phyloP scores from a whole-genome alignment of 768 basidiomycete genomes.

The Kondoa subrosea region DNA sequence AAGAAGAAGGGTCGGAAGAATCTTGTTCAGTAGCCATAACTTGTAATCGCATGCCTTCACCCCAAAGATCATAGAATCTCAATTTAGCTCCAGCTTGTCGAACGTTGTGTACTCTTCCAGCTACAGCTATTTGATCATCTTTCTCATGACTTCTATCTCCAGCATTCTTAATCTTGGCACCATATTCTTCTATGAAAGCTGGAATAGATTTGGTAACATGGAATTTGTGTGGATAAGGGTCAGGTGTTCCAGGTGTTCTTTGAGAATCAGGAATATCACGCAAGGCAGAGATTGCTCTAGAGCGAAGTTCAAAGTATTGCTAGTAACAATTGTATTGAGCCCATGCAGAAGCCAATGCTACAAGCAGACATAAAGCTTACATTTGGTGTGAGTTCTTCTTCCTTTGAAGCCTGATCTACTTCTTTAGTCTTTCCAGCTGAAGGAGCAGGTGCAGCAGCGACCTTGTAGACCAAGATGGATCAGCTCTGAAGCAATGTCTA shows the following conservation, averaged over 20 bases:
- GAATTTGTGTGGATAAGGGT: slow-evolving; percentile 99
- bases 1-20: slow-evolving; percentile 36
- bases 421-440: slow-evolving; percentile 29
- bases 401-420: slow-evolving; percentile 37
- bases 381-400: slow-evolving; percentile 78
- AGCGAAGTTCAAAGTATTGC: slow-evolving; percentile 95
- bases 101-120: slow-evolving; percentile 83
- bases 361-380: slow-evolving; percentile 40
- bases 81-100: slow-evolving; percentile 67
- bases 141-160: slow-evolving; percentile 38
- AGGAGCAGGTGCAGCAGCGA: slow-evolving; percentile 34
- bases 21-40: slow-evolving; percentile 71
- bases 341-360: background rate
- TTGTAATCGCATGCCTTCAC: slow-evolving; percentile 83
- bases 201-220: slow-evolving; percentile 62
- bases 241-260: slow-evolving; percentile 39
- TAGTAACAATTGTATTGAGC: slow-evolving; percentile 30
- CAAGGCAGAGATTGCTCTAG: slow-evolving; percentile 67
- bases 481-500: background rate
- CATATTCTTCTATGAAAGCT: slow-evolving; percentile 56
- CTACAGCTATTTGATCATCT: slow-evolving; percentile 48
- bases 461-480: slow-evolving; percentile 11
- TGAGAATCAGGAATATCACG: slow-evolving; percentile 50
- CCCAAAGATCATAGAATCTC: slow-evolving; percentile 81
- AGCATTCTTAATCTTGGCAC: slow-evolving; percentile 44